phyloP scores from a whole-genome alignment of 2,329 filamentous ascomycete species.

The Helotiales sp. region DNA sequence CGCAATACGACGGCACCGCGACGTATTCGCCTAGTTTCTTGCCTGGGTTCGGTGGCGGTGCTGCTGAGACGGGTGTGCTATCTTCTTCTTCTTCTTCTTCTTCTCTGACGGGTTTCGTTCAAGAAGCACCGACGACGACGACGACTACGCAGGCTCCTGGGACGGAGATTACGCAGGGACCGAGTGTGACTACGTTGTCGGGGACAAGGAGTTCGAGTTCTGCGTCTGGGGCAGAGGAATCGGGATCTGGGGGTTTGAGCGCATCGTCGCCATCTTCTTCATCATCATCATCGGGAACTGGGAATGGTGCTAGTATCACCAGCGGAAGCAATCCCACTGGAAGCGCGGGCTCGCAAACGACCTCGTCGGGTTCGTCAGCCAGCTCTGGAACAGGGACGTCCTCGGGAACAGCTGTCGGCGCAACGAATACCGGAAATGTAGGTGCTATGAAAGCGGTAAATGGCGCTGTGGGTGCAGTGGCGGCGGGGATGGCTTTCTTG shows the following conservation, averaged over 20 bases:
- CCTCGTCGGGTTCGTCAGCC: neutral
- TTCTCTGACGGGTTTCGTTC: no score
- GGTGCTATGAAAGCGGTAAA: neutral
- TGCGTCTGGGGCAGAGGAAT: neutral
- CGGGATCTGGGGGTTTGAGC: neutral
- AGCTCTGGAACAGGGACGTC: neutral
- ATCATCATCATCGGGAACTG: no score
- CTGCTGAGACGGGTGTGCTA: neutral
- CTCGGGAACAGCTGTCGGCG: neutral
- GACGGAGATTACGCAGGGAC: neutral
- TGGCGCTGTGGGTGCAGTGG: constrained; percentile 3
- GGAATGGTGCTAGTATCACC: neutral
- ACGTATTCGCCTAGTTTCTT: constrained; percentile 30
- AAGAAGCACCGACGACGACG: no score
- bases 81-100: no score
- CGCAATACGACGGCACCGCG: constrained; percentile 31
- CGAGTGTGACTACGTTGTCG: neutral
- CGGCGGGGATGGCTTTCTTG: constrained; percentile 3
- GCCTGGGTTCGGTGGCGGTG: neutral
- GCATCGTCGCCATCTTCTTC: neutral
- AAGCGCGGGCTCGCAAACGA: neutral
- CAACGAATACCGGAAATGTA: neutral
- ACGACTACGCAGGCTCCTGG: neutral
- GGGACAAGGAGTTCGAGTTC: neutral
- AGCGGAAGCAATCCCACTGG: neutral